These are phyloP conservation scores for Abrus pulchellus DNA, from an alignment of 306 rosid genomes.

Conservation along the genomic window DNA sequence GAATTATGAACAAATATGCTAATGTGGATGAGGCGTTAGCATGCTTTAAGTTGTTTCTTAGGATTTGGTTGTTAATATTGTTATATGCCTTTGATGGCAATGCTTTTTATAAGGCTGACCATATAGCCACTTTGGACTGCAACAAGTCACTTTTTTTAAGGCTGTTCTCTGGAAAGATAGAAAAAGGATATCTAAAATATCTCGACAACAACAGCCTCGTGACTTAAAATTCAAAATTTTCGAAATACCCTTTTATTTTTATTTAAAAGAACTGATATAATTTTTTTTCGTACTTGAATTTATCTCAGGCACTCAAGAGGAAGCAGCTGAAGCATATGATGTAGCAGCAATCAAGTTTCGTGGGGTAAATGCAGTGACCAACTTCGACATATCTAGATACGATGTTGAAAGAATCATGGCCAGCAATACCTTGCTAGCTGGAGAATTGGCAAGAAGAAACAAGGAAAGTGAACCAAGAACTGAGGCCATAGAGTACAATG, in stretches of 20 bases:
- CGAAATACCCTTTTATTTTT: neutral
- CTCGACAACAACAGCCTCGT: slow-evolving; percentile 13
- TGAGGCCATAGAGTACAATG: slow-evolving; percentile 51
- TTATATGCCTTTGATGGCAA: slow-evolving; percentile 33
- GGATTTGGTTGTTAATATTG: slow-evolving; percentile 3
- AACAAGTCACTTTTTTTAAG: slow-evolving; percentile 52
- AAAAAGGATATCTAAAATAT: slow-evolving; percentile 13
- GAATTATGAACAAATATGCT: neutral
- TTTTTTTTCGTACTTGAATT: neutral
- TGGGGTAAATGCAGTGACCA: slow-evolving; percentile 83
- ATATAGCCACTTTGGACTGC: slow-evolving; percentile 46
- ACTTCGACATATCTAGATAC: slow-evolving; percentile 80
- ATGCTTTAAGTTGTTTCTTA: neutral
- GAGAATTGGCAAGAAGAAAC: slow-evolving; percentile 72
- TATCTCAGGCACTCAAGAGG: slow-evolving; percentile 90
- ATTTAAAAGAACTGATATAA: too few relatives aligned
- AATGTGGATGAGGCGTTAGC: neutral
- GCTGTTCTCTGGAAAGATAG: slow-evolving; percentile 45
- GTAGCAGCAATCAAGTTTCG: slow-evolving; percentile 93
- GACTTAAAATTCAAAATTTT: neutral
- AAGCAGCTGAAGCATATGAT: slow-evolving; percentile 98
- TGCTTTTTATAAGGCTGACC: slow-evolving; percentile 61
- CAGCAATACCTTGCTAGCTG: slow-evolving; percentile 75
- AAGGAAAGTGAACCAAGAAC: slow-evolving; percentile 54
- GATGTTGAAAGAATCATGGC: slow-evolving; percentile 89